phyloP scores from a whole-genome alignment of 768 basidiomycete genomes.

The Mycena capillaripes region DNA sequence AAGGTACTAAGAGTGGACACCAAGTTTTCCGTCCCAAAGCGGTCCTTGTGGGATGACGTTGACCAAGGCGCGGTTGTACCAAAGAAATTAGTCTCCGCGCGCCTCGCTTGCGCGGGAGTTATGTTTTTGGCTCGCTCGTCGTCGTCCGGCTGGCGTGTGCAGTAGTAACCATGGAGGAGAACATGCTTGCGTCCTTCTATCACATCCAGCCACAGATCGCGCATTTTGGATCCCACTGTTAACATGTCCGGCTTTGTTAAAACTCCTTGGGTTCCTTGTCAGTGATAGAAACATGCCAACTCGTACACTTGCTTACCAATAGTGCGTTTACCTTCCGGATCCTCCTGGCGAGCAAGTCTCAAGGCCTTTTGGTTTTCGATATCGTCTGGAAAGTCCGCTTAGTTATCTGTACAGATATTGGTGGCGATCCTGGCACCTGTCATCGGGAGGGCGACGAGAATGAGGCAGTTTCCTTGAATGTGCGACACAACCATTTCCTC shows the following conservation, averaged over 20 bases:
- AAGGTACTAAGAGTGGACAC: constrained; percentile 50
- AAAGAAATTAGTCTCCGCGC: constrained; percentile 53
- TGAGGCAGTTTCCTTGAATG: constrained; percentile 66
- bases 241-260: constrained; percentile 70
- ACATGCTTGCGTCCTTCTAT: constrained; percentile 55
- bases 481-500: constrained; percentile 63
- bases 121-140: constrained; percentile 48
- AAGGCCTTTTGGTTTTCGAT: constrained; percentile 72
- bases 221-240: constrained; percentile 50
- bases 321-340: constrained; percentile 62
- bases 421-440: constrained; percentile 52
- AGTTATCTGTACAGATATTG: not conserved
- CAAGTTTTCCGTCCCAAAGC: constrained; percentile 55
- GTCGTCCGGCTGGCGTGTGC: constrained; percentile 59
- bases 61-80: constrained; percentile 52
- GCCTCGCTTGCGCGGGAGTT: constrained; percentile 48
- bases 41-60: constrained; percentile 36
- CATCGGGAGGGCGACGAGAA: constrained; percentile 68
- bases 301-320: constrained; percentile 54
- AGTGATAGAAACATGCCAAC: not conserved
- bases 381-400: constrained; percentile 56
- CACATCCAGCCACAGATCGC: constrained; percentile 57
- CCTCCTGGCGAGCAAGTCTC: constrained; percentile 59
- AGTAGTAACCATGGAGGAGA: constrained; percentile 58
- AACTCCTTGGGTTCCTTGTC: constrained; percentile 53